Base-by-base conservation (phyloP, 352 stramenopile species). In the Blastocystis sp. region DNA sequence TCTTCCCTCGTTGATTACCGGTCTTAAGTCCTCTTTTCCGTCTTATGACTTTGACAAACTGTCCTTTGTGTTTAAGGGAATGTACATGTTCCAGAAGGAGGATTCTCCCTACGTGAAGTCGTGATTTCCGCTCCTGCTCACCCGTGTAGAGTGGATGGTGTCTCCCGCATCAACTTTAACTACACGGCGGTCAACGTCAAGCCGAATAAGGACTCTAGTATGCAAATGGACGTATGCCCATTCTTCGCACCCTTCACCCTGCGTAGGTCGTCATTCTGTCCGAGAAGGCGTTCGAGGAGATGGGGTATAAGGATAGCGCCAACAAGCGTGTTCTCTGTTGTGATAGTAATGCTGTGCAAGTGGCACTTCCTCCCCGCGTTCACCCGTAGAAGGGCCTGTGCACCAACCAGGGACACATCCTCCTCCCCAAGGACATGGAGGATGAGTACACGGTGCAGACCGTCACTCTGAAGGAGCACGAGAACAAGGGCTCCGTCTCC, bases 51-150 rank as follows among this genome's bases (percentile, higher is more conserved):
- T 64, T 66, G 34, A 67, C 9, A 43, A 43, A 45, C 40, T 61
- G 28, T 81, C 71, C 3, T 62, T 81, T 62, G 52, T 61, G 17
- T 66, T 41, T 21, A 81, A 66, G n/a, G 71, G 71, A 81, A 43
- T 81, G 23, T 81, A 81, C 19, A 81, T 81, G 71, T 66, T 81
- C 5, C n/a, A 61, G 23, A 81, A 81, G 40, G n/a, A 66, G 48
- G 71, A 81, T 62, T 48, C 17, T 40, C 52, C 52, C n/a, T 41
- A 34, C 38, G 10, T 67, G 9, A 64, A 34, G 71, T 81, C 14
- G 7, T 53, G 40, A 43, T 64, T 21, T 40, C 17, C 23, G 4
- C 21, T 11, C 2, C 9, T 10, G 21, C 21, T 52, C 19, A 28
- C 19, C 45, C 3, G 5, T 64, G 19, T 81, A 81, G 71, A 17